A percentile compares a stretch with the other conserved stretches of the same genome.
phyloP scores from a whole-genome alignment of 345 rosid genomes.

The Citrus cavaleriei region DNA sequence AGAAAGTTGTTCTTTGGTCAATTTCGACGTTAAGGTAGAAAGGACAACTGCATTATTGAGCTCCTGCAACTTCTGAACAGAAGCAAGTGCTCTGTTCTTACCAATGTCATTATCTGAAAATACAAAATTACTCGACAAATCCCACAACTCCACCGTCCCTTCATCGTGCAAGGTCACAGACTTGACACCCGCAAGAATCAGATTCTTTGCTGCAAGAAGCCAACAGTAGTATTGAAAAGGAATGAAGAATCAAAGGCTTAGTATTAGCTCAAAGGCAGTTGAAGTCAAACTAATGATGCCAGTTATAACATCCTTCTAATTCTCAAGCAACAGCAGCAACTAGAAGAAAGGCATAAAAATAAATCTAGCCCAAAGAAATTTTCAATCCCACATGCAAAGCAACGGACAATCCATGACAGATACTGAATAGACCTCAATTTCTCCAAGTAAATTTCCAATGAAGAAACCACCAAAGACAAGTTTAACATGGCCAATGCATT shows the following conservation, averaged over 20 bases:
- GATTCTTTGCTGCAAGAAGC: conserved; percentile 79
- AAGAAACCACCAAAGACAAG: background rate
- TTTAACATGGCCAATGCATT: background rate
- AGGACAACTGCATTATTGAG: conserved; percentile 84
- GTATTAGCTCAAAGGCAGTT: background rate
- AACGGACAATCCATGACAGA: background rate
- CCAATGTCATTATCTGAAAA: conserved; percentile 84
- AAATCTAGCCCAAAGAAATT: too few species aligned
- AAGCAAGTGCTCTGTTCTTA: conserved; percentile 91
- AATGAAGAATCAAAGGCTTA: background rate
- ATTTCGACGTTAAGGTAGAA: conserved; percentile 60
- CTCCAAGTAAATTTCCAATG: background rate
- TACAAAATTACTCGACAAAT: conserved; percentile 80
- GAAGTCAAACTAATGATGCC: background rate
- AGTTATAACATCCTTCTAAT: background rate
- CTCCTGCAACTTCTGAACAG: conserved; percentile 92
- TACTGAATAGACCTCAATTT: background rate
- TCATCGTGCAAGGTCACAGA: conserved; percentile 96
- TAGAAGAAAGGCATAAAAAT: background rate
- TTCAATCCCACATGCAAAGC: background rate
- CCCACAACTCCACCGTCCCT: conserved; percentile 82
- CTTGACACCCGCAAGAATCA: conserved; percentile 96
- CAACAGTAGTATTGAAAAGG: background rate
- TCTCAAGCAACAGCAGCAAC: background rate
- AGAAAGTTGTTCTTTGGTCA: conserved; percentile 76